phyloP scores from a whole-genome alignment of 2,329 filamentous ascomycete species.

The Pseudogymnoascus sp. region DNA sequence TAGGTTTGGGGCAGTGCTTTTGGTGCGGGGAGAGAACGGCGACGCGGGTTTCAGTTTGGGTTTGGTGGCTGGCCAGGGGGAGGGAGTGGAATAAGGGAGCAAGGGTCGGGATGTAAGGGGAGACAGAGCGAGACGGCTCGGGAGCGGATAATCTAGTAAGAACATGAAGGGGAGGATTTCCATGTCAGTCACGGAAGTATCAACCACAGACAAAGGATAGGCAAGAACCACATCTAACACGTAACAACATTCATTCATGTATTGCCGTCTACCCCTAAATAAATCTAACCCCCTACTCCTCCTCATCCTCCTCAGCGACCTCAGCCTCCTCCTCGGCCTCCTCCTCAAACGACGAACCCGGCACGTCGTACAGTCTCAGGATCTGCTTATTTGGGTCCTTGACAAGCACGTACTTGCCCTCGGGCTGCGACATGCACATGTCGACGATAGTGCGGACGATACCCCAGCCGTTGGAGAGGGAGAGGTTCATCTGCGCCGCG shows the following conservation, averaged over 20 bases:
- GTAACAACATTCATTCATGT: slow-evolving; percentile 6
- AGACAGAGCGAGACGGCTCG: not conserved
- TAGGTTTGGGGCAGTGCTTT: not conserved
- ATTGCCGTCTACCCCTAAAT: slow-evolving; percentile 1
- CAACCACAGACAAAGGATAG: not conserved
- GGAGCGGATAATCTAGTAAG: not conserved
- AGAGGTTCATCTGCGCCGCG: slow-evolving; percentile 95
- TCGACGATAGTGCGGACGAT: slow-evolving; percentile 97
- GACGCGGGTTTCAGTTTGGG: not conserved
- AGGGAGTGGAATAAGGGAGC: not conserved
- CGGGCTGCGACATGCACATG: slow-evolving; percentile 72
- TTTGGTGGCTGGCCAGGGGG: not conserved
- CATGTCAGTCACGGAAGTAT: not conserved
- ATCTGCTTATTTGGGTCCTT: slow-evolving; percentile 97
- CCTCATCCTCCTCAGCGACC: slow-evolving; percentile 25
- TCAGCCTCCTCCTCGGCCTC: slow-evolving; percentile 63
- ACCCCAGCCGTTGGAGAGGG: slow-evolving; percentile 95
- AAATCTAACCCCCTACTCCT: slow-evolving; percentile 9
- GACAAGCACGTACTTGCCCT: slow-evolving; percentile 73
- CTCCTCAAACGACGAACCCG: slow-evolving; percentile 81
- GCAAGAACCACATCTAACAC: not conserved
- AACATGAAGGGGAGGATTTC: not conserved
- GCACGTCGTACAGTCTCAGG: slow-evolving; percentile 86
- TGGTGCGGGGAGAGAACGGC: not conserved
- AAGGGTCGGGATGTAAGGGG: not conserved